Percentiles rank a stretch among this genome's conserved stretches.
phyloP scores from a whole-genome alignment of 768 basidiomycete species.

The Pleurotus eryngii region DNA sequence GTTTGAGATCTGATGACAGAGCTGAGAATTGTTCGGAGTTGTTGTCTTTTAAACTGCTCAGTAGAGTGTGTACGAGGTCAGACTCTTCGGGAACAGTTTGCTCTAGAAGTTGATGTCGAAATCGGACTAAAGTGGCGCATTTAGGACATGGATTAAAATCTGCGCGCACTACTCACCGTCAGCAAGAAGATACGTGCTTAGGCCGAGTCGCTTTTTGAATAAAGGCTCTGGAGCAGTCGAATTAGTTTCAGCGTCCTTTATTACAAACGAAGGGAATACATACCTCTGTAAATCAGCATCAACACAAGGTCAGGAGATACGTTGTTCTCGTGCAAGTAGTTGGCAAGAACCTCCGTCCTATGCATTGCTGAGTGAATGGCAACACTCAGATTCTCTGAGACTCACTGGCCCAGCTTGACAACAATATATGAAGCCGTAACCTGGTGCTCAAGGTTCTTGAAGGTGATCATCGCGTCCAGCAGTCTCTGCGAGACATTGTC shows the following conservation, averaged over 20 bases:
- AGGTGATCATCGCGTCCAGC: not conserved
- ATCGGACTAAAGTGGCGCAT: not conserved
- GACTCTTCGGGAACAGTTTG: not conserved
- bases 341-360: not conserved
- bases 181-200: not conserved
- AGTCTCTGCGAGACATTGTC: not conserved
- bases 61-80: not conserved
- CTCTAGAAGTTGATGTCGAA: not conserved
- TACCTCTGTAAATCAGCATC: not conserved
- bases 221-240: not conserved
- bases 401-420: constrained; percentile 1
- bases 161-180: not conserved
- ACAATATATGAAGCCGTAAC: not conserved
- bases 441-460: not conserved
- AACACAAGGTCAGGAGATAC: not conserved
- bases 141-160: not conserved
- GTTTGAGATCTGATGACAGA: not conserved
- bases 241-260: too few relatives aligned
- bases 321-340: not conserved
- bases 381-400: not conserved
- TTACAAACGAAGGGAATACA: not conserved
- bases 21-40: not conserved
- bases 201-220: not conserved
- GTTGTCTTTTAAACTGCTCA: not conserved
- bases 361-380: not conserved